Evolutionary conservation across 176 grass and related monocot genomes (phyloP).

Genomic region (Oryza brachyantha): DNA sequence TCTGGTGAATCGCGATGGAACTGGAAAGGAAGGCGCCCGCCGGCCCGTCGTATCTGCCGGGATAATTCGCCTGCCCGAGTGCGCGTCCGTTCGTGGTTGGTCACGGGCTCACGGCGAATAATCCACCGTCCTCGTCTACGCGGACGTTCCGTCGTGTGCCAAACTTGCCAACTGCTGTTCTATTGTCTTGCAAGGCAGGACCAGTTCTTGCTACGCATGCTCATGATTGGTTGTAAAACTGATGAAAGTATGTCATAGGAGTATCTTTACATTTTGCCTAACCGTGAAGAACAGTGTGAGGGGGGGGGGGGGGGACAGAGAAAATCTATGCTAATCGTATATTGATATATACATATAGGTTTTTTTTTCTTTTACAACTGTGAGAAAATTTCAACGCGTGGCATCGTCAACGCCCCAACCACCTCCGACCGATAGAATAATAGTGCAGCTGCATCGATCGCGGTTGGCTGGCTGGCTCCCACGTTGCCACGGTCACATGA

Average conservation of each 20-base stretch:
- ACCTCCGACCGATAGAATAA: background rate
- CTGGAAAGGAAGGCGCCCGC: too few species aligned
- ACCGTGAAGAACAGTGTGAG: background rate
- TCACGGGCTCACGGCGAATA: background rate
- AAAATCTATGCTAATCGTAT: background rate
- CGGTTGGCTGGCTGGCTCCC: slow-evolving; percentile 20
- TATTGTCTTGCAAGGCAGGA: background rate
- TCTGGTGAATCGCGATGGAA: background rate
- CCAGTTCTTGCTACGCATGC: background rate
- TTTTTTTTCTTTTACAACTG: background rate
- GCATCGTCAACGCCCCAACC: slow-evolving; percentile 12
- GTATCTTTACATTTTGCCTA: background rate
- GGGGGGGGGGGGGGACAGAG: background rate
- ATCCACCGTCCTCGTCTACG: background rate
- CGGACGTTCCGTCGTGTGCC: too few species aligned
- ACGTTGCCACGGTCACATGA: background rate
- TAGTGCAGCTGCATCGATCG: slow-evolving; percentile 4
- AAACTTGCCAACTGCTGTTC: too few species aligned
- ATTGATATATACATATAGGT: background rate
- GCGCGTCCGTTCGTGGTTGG: too few species aligned
- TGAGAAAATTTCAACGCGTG: background rate
- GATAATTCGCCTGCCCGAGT: too few species aligned
- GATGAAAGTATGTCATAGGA: background rate
- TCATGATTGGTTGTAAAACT: background rate
- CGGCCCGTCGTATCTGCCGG: background rate